These are phyloP conservation scores for Pestalotiopsis sp. DNA, from an alignment of 2,329 filamentous ascomycete species.

Conservation along the genomic window DNA sequence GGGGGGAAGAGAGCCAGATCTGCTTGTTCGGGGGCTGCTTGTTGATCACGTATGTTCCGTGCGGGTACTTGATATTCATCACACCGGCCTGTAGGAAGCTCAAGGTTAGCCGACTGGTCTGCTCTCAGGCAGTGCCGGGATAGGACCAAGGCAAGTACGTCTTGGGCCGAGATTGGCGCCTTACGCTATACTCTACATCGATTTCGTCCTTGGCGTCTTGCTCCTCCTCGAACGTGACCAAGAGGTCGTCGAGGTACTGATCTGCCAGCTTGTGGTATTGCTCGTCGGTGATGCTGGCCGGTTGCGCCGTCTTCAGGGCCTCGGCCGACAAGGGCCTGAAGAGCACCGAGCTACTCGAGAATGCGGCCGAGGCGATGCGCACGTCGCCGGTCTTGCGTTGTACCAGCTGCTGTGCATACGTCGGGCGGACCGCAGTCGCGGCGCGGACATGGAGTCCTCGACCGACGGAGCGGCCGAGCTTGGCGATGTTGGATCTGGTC, in stretches of 20 bases:
- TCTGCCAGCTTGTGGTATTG: constrained; percentile 82
- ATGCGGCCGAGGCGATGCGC: constrained; percentile 16
- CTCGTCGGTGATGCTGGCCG: constrained; percentile 67
- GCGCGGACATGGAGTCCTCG: constrained; percentile 30
- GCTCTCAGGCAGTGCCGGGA: too few relatives aligned
- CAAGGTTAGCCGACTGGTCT: constrained; percentile 1
- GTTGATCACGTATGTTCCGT: constrained; percentile 91
- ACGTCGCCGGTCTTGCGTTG: constrained; percentile 4
- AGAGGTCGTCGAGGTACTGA: constrained; percentile 65
- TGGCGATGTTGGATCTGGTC: constrained; percentile 34
- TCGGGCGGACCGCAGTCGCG: not conserved
- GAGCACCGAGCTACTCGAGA: constrained; percentile 39
- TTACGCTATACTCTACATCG: constrained; percentile 87
- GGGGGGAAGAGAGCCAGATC: constrained; percentile 93
- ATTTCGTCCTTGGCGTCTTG: constrained; percentile 75
- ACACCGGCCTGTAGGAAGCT: constrained; percentile 71
- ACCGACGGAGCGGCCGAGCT: constrained; percentile 40
- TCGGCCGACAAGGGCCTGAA: constrained; percentile 42
- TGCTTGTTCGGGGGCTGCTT: constrained; percentile 98
- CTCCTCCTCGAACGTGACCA: constrained; percentile 68
- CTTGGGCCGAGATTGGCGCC: constrained; percentile 33
- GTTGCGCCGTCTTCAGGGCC: constrained; percentile 30
- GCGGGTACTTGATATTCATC: constrained; percentile 71
- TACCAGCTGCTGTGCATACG: constrained; percentile 23
- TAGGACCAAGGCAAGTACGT: too few relatives aligned